Evolutionary conservation across 495 filamentous ascomycete genomes (phyloP), one percentile per base, ranked within the genome.

Genomic region (Hyaloscypha finlandica): DNA sequence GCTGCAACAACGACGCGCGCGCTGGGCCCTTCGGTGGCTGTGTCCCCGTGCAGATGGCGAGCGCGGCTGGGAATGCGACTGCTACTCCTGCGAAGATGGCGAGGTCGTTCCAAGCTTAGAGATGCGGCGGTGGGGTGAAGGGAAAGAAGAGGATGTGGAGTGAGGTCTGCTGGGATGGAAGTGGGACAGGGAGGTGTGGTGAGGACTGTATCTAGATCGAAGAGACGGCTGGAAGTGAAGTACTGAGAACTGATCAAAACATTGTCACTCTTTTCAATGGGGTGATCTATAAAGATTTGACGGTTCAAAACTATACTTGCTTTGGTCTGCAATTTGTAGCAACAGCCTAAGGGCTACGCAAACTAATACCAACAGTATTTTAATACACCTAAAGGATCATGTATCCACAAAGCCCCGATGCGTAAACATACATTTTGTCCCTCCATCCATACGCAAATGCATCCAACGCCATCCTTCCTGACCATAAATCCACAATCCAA

Each of bases 1-100:
- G 84, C 4, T 81, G 85, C 71, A 73, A 81, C 25, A 88, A 88
- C 71, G 79, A 77, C 33, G 84, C 85, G 9, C 16, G 39, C 35
- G 64, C 64, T 39, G 84, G 84, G 0, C 84, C 85, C 1, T 88
- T 87, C 69, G 85, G 85, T 56, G 80, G 79, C 16, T 81, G 80
- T 63, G 80, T 83, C 56, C 75, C 81, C 31, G 80, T 83, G 0
- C 79, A 83, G 60, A 68, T 68, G 69, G 65, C 37, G 6, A 37
- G 30, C 12, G 52, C 63, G 12, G 62, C 16, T 16, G 45, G 20
- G 8, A 54, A 45, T 32, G 20, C 31, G 14, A 59, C 61, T 55
- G 39, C 67, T 52, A 55, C 60, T 0, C 42, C 45, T 39, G 42
- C 48, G 55, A 20, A 16, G 30, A 25, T 20, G 12, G 20, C 55